Percentiles rank a stretch among this genome's conserved stretches.
phyloP scores from a whole-genome alignment of 257 asterid genomes.

The Solanum acaule region DNA sequence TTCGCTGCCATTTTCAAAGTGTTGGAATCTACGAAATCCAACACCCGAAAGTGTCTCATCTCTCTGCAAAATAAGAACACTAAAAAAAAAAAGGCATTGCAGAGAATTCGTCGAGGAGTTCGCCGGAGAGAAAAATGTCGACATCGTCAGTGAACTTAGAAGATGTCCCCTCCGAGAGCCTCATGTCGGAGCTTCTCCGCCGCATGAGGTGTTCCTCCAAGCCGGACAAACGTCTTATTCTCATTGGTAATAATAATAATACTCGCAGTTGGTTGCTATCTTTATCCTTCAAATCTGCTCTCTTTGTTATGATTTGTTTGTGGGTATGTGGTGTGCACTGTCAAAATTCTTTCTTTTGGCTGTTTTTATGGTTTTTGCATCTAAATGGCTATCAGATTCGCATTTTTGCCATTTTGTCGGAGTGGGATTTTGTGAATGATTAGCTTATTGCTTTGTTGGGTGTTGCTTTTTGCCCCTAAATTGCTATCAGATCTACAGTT shows the following conservation, averaged over 20 bases:
- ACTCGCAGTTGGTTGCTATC: not conserved
- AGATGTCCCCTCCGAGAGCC: slow-evolving; percentile 61
- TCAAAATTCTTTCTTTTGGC: not conserved
- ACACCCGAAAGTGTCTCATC: not conserved
- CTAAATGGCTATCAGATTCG: not conserved
- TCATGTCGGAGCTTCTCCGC: slow-evolving; percentile 83
- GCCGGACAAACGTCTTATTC: slow-evolving; percentile 91
- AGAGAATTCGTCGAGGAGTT: not conserved
- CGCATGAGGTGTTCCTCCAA: slow-evolving; percentile 67
- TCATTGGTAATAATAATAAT: slow-evolving; percentile 38
- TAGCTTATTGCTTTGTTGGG: not conserved
- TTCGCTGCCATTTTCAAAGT: not conserved
- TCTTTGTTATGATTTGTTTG: not conserved
- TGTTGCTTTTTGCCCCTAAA: not conserved
- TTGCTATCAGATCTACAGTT: not conserved
- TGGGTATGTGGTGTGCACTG: not conserved
- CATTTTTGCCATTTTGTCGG: not conserved
- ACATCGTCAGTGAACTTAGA: slow-evolving; percentile 25
- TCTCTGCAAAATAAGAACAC: not conserved
- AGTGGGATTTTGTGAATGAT: not conserved
- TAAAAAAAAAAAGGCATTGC: not conserved
- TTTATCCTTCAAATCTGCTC: not conserved
- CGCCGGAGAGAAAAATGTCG: not conserved
- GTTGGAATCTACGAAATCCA: not conserved
- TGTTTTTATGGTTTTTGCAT: not conserved